Base-by-base conservation (phyloP, 1,284 basidiomycete species). In the Prillingera fragicola region DNA sequence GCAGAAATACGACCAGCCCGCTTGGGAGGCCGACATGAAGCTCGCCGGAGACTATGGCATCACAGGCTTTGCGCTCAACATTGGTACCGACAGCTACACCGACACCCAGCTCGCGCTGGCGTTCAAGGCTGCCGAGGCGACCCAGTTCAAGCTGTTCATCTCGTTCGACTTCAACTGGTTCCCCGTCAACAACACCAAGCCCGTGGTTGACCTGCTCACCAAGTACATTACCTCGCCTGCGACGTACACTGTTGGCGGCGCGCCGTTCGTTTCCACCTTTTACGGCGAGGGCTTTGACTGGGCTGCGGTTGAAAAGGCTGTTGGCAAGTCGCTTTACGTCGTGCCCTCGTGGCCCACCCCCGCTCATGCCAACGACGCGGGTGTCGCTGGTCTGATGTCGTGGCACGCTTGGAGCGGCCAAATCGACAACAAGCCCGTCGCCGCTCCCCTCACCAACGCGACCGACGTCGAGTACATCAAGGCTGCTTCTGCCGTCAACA, bases 81-180 rank as follows among this genome's bases (percentile, higher is more conserved):
- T 72, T 41, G 68, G 69, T 25, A 45, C 51, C 36, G 68, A 71
- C 46, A 25, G 31, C 3, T 69, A 67, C 50, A 59, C 62, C 21
- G 49, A 65, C 32, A 27, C 36, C 1, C 68, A 71, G 51, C 57
- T 72, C 8, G 57, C 53, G 28, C 45, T 63, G 14, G 70, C 65
- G 4, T 72, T 70, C 50, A 50, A 51, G 2, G 63, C 67, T 1
- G 69, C 62, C 1, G 45, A 45, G 14, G 41, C 54, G 3, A 41
- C 48, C n/a, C 60, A 52, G 14, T 70, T 72, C 50, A 52, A 56
- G 28, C 48, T 67, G 21, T 70, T 70, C 54, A 63, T 71, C 45
- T 67, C 64, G 22, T 65, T 71, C 45, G 69, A 71, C 43, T 73
- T 73, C 56, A 68, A 69, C 53, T 71, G 66, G 65, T 71, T 59